phyloP scores from a whole-genome alignment of 2,329 filamentous ascomycete species.

The Colletotrichum camelliae region DNA sequence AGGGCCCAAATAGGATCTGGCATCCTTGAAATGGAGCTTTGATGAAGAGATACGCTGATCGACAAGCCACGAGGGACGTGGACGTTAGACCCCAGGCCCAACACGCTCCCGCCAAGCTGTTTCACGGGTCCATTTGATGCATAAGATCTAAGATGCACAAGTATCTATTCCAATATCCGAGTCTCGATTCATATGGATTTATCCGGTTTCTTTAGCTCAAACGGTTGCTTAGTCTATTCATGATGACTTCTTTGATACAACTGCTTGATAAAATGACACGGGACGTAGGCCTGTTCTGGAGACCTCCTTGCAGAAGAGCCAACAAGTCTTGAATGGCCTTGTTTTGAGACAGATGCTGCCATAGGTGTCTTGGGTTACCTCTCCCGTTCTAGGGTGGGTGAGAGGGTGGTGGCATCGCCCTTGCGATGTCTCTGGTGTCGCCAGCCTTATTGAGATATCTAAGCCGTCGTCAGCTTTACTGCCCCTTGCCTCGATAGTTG shows the following conservation, averaged over 20 bases:
- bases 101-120: background rate
- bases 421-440: background rate
- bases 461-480: background rate
- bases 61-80: slow-evolving; percentile 4
- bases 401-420: background rate
- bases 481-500: background rate
- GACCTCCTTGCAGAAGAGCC: background rate
- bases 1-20: background rate
- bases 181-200: background rate
- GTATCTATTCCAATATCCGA: background rate
- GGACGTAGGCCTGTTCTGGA: background rate
- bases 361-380: background rate
- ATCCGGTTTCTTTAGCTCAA: background rate
- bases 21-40: slow-evolving; percentile 4
- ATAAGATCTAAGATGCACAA: background rate
- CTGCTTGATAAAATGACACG: background rate
- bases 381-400: background rate
- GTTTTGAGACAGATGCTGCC: background rate
- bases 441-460: background rate
- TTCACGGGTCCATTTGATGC: background rate
- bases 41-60: slow-evolving; percentile 12
- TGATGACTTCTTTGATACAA: background rate
- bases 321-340: background rate
- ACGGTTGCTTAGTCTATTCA: background rate
- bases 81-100: slow-evolving; percentile 5